A percentile compares a stretch with the other conserved stretches of the same genome.
phyloP scores from a whole-genome alignment of 108 stramenopile genomes.

The Schizochytrium sp. region DNA sequence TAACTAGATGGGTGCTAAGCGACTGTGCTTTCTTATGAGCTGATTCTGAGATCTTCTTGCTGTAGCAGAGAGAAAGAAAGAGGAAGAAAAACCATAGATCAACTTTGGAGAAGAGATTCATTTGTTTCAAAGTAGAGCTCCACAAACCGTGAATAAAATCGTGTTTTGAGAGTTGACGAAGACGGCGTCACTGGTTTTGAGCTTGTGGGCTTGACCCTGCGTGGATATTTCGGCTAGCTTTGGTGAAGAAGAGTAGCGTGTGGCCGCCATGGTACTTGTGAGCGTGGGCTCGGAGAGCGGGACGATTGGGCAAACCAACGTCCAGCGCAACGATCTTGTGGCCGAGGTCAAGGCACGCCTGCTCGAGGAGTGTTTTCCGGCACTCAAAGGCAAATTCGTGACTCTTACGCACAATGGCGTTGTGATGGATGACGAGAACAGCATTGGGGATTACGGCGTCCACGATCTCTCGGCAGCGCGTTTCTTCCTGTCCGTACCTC shows the following conservation, averaged over 20 bases:
- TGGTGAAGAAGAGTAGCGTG: neutral
- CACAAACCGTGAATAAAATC: too few species aligned
- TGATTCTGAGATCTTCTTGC: too few species aligned
- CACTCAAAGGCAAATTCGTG: neutral
- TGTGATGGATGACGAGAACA: slow-evolving; percentile 47
- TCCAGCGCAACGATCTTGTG: slow-evolving; percentile 23
- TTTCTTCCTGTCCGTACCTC: neutral
- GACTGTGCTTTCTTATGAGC: too few species aligned
- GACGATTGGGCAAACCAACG: neutral
- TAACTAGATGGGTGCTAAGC: too few species aligned
- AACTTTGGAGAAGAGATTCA: too few species aligned
- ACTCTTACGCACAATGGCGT: neutral
- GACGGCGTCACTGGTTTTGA: too few species aligned
- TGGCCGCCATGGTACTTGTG: slow-evolving; percentile 34
- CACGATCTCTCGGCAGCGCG: slow-evolving; percentile 28
- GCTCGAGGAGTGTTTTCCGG: slow-evolving; percentile 21
- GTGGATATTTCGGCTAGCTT: too few species aligned
- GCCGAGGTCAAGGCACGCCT: slow-evolving; percentile 52
- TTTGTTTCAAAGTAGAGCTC: too few species aligned
- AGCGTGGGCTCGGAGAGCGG: slow-evolving; percentile 39
- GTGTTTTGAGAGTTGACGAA: too few species aligned
- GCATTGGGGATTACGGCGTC: slow-evolving; percentile 36
- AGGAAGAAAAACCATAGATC: too few species aligned
- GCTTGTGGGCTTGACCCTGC: too few species aligned
- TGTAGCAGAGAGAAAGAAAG: too few species aligned